Conservation (phyloP, 2,329 filamentous ascomycete species). For the Aspergillus fumigatiaffinis region DNA sequence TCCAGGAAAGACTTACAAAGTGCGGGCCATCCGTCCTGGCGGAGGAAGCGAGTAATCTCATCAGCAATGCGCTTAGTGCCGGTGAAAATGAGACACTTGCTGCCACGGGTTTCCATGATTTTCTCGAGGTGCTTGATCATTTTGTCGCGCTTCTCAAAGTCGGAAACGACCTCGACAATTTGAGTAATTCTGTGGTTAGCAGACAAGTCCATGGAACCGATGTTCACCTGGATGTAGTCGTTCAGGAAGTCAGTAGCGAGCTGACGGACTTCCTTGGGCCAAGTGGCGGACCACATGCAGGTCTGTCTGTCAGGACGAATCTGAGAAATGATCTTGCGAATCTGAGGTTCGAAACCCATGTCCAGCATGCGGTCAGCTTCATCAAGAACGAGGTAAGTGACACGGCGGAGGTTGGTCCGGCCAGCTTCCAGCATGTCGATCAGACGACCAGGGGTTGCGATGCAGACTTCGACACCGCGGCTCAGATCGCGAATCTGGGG, state of each 20-base stretch:
- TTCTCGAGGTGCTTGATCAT: constrained; percentile 98
- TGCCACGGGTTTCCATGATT: constrained; percentile 92
- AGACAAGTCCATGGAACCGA: constrained; percentile 90
- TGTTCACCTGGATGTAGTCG: constrained; percentile 98
- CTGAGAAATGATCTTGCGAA: constrained; percentile 96
- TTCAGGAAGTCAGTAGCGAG: constrained; percentile 86
- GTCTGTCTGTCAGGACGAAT: constrained; percentile 98
- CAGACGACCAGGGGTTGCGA: constrained; percentile 93
- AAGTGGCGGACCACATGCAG: constrained; percentile 99
- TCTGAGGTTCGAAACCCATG: constrained; percentile 99
- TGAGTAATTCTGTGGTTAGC: constrained; percentile 98
- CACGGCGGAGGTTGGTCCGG: constrained; percentile 95
- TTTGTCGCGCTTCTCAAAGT: constrained; percentile 94
- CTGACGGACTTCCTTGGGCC: constrained; percentile 96
- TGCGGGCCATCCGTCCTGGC: constrained; percentile 96
- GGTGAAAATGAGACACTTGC: constrained; percentile 94
- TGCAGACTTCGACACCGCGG: constrained; percentile 95
- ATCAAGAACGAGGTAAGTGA: constrained; percentile 96
- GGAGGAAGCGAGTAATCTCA: constrained; percentile 94
- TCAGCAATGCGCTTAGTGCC: constrained; percentile 86
- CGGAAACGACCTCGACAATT: constrained; percentile 91
- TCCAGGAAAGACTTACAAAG: constrained; percentile 64
- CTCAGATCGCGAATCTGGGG: constrained; percentile 93
- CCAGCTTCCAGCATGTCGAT: constrained; percentile 98
- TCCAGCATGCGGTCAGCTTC: constrained; percentile 99